phyloP scores from a whole-genome alignment of 768 basidiomycete genomes.

The Crassisporium funariophilum region DNA sequence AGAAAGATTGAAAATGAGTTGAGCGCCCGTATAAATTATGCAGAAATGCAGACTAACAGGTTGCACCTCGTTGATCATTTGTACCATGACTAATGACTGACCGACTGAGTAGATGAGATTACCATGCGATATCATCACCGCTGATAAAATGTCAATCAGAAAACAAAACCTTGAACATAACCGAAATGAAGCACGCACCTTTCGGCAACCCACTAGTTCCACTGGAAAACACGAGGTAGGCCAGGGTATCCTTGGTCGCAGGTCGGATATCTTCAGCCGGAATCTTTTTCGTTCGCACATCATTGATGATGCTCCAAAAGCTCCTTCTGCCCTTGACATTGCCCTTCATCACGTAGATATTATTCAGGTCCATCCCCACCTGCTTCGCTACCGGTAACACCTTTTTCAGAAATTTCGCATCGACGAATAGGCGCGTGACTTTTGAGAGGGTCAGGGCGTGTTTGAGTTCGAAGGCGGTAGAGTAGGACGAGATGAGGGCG shows the following conservation, averaged over 20 bases:
- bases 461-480: constrained; percentile 40
- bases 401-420: constrained; percentile 30
- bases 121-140: constrained; percentile 72
- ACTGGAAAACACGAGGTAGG: constrained; percentile 76
- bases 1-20: too few relatives aligned
- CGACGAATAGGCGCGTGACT: constrained; percentile 37
- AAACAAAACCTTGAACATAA: background rate
- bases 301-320: constrained; percentile 46
- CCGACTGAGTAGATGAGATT: constrained; percentile 51
- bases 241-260: constrained; percentile 56
- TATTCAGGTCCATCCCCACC: constrained; percentile 38
- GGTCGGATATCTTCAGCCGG: constrained; percentile 45
- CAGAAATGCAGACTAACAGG: too few relatives aligned
- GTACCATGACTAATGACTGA: constrained; percentile 36
- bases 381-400: constrained; percentile 35
- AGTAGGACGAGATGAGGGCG: constrained; percentile 38
- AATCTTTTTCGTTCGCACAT: constrained; percentile 36
- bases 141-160: constrained; percentile 32
- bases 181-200: too few relatives aligned
- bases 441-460: constrained; percentile 36
- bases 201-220: constrained; percentile 79
- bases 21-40: too few relatives aligned
- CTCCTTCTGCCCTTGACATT: constrained; percentile 31
- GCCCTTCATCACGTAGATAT: constrained; percentile 55
- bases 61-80: too few relatives aligned